These are phyloP conservation scores for Huntiella abstrusa DNA, from an alignment of 2,329 filamentous ascomycete genomes.

Conservation along the genomic window DNA sequence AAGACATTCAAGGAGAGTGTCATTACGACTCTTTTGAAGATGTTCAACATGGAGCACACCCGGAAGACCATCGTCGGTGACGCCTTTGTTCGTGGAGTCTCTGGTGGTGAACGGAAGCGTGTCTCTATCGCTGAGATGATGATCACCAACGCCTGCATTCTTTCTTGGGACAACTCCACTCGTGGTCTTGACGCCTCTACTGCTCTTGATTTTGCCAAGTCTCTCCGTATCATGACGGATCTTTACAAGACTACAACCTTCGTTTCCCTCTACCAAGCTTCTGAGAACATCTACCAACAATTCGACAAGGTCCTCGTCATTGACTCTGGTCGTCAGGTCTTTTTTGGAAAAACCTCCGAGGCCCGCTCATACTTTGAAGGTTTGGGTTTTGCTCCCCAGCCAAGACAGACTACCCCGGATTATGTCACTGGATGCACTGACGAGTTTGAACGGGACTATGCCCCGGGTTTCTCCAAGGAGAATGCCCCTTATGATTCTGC, in stretches of 20 bases:
- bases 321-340: conserved; percentile 56
- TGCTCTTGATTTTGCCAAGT: conserved; percentile 47
- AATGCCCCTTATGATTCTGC: conserved; percentile 53
- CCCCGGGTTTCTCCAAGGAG: conserved; percentile 41
- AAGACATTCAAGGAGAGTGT: conserved; percentile 59
- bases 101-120: conserved; percentile 60
- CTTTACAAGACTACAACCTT: conserved; percentile 72
- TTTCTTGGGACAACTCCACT: conserved; percentile 60
- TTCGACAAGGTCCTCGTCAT: conserved; percentile 79
- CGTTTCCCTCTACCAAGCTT: conserved; percentile 72
- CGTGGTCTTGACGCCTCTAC: conserved; percentile 50
- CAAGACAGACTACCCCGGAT: conserved; percentile 63
- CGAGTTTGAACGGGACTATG: conserved; percentile 64
- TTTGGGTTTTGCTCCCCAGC: conserved; percentile 55
- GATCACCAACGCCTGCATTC: conserved; percentile 51
- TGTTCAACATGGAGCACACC: conserved; percentile 90
- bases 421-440: conserved; percentile 71
- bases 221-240: conserved; percentile 62
- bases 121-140: conserved; percentile 73
- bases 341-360: conserved; percentile 48
- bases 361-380: conserved; percentile 59
- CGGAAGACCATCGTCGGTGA: conserved; percentile 71
- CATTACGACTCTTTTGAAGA: conserved; percentile 56
- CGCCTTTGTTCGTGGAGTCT: conserved; percentile 60
- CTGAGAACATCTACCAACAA: conserved; percentile 58